Evolutionary conservation across 2,329 filamentous ascomycete genomes (phyloP), one percentile per base, ranked within the genome.

Genomic region (Penicillium italicum): DNA sequence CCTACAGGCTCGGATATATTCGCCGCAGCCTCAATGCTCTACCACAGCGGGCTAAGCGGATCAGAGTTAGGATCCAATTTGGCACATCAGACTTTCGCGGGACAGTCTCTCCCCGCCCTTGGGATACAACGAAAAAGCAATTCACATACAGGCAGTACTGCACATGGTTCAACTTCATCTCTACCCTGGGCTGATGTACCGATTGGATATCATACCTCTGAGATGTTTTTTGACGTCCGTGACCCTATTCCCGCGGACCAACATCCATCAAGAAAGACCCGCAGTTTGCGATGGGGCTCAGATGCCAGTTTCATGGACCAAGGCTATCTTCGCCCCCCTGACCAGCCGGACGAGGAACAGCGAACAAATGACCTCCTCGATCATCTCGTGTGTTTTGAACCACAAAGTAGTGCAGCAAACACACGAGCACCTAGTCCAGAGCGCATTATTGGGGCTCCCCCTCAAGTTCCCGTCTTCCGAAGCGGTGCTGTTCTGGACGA

Each of bases 241-340:
- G 66, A 74, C 33, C 68, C 71, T 2, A 65, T 70, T 24, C 65
- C 68, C 2, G 62, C 62, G 20, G 72, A 72, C 57, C 71, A 72
- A 56, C 72, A 71, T 65, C 72, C 72, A 34, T 73, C 68, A 50
- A 69, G 72, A 55, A 77, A 65, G 78, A 65, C 64, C 20, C 67
- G 69, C 11, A 66, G 70, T 50, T 77, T 88, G 42, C 82, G 83
- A 58, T 90, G 85, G 82, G 87, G 87, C 10, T 87, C 87, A 0
- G 87, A 90, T 69, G 70, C 79, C n/a, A 83, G 77, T 55, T 90
- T 90, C 67, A 79, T 76, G 58, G 69, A 78, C 6, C 82, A 83
- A 62, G 80, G 79, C n/a, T 90, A 86, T 63, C 74, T 82, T 7
- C 81, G 85, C 0, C 76, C 77, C 10, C 77, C 80, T 7, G 74